These are phyloP conservation scores for Candida verbasci DNA, from an alignment of 805 yeast genomes.

Conservation along the genomic window DNA sequence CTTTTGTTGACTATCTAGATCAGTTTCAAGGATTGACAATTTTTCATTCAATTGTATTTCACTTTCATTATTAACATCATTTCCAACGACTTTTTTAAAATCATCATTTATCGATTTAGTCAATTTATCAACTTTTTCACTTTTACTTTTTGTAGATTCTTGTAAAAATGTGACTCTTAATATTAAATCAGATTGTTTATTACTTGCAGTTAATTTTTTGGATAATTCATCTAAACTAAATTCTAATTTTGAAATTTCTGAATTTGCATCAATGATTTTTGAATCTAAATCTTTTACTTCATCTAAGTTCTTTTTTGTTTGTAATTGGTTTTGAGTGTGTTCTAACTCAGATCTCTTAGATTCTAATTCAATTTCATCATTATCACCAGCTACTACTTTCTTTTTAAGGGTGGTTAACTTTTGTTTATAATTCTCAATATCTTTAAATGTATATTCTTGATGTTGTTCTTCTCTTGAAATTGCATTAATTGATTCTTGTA, in stretches of 20 bases:
- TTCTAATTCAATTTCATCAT: constrained; percentile 40
- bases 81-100: constrained; percentile 16
- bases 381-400: constrained; percentile 35
- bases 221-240: constrained; percentile 47
- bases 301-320: constrained; percentile 12
- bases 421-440: constrained; percentile 28
- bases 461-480: constrained; percentile 42
- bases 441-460: constrained; percentile 36
- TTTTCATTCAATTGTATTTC: constrained; percentile 8
- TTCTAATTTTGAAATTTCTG: constrained; percentile 26
- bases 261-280: constrained; percentile 36
- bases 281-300: constrained; percentile 12
- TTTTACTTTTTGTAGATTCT: constrained; percentile 34
- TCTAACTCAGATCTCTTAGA: constrained; percentile 41
- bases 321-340: constrained; percentile 31
- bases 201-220: constrained; percentile 46
- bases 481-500: constrained; percentile 16
- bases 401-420: constrained; percentile 35
- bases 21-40: constrained; percentile 6
- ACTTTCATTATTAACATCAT: constrained; percentile 9
- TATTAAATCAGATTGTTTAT: constrained; percentile 53
- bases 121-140: constrained; percentile 23
- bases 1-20: constrained; percentile 6
- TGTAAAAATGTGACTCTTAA: constrained; percentile 48
- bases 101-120: constrained; percentile 15